Evolutionary conservation across 2,329 filamentous ascomycete genomes (phyloP), one percentile per base, ranked within the genome.

Genomic region (Bipolaris victoriae): DNA sequence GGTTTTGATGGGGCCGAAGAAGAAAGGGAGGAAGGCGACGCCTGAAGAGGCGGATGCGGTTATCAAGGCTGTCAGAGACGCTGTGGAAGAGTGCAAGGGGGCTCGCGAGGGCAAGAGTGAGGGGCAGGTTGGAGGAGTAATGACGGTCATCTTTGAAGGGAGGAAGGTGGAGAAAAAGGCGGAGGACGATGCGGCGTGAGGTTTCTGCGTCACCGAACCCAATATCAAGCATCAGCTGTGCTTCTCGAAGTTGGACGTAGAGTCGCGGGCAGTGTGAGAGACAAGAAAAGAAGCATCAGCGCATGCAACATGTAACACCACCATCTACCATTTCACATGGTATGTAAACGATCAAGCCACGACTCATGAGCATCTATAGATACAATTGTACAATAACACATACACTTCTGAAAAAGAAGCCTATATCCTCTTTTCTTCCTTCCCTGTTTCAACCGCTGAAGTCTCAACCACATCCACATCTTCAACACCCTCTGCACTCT

Each of bases 1-100:
- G 72, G 71, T 97, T 10, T 68, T 89, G 51, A 68, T 97, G 47
- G 86, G 86, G 56, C 85, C 84, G 73, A 93, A 88, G 82, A 84
- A 83, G 66, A 82, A 82, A 57, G 86, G 86, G 67, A 81, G 83
- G 61, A 81, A 81, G 55, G 86, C 90, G 0, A 86, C 81, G 0
- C 68, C 69, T 36, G 85, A 87, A 22, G 88, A 93, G 62, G 70
- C 66, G 18, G 73, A 83, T 58, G 81, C 76, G 22, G 74, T 93
- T 43, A 67, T 94, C 54, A 73, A 76, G 55, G 78, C 68, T 49
- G 73, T 91, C 1, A 74, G 75, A 57, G 74, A 80, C 35, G 77
- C 77, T 9, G 78, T 81, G 35, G 75, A 70, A 16, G 77, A 79
- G 41, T 69, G 68, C 41, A 70, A 66, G 39, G 72, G 73, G 1